phyloP scores from a whole-genome alignment of 1,139 yeast genomes.

The Scheffersomyces illinoinensis region DNA sequence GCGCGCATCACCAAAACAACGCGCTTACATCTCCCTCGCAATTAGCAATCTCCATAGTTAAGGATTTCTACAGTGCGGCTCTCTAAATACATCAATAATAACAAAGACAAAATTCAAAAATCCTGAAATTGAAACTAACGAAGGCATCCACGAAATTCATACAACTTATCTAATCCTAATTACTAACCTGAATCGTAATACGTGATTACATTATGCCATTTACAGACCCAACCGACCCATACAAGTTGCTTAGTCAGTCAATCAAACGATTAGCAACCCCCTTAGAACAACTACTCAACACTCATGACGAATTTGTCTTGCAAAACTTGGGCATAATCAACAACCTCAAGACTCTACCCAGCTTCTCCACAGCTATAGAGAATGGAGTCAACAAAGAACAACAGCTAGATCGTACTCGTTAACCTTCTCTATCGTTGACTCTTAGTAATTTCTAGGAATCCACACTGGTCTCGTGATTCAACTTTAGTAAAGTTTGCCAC shows the following conservation, averaged over 20 bases:
- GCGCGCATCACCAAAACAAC: not conserved
- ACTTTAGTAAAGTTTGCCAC: not conserved
- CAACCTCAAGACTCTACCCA: slow-evolving; percentile 19
- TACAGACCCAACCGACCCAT: slow-evolving; percentile 18
- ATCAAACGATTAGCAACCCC: slow-evolving; percentile 24
- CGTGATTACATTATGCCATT: not conserved
- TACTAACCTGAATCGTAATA: not conserved
- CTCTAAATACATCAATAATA: too few relatives aligned
- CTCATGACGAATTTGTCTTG: slow-evolving; percentile 28
- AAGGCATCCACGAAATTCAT: not conserved
- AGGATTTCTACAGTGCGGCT: not conserved
- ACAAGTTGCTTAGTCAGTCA: slow-evolving; percentile 20
- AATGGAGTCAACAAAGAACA: not conserved
- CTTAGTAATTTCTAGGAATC: too few relatives aligned
- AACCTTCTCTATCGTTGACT: not conserved
- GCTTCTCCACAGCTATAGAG: slow-evolving; percentile 5
- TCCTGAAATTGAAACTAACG: not conserved
- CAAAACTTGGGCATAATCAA: slow-evolving; percentile 27
- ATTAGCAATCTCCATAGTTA: not conserved
- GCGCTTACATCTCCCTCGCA: not conserved
- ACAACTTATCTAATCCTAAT: not conserved
- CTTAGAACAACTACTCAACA: slow-evolving; percentile 20
- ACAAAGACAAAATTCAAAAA: not conserved
- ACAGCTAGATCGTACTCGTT: not conserved
- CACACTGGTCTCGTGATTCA: not conserved